These are phyloP conservation scores for Pseudogymnoascus sp. DNA, from an alignment of 2,329 filamentous ascomycete species.

Conservation along the genomic window DNA sequence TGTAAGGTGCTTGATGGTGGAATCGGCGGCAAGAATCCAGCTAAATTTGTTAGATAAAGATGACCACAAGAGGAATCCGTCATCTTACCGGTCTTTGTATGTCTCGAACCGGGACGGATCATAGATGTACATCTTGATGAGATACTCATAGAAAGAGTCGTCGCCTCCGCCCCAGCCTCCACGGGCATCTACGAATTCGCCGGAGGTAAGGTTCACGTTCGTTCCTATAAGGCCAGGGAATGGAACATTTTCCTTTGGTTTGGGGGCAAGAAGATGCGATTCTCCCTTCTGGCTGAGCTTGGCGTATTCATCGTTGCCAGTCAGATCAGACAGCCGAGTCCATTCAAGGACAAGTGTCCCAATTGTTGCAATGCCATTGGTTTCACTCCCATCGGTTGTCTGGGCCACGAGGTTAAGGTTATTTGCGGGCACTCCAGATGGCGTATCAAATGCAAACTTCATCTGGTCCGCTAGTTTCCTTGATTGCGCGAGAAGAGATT, in stretches of 20 bases:
- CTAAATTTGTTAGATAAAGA: constrained; percentile 38
- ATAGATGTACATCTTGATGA: constrained; percentile 87
- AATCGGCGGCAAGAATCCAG: constrained; percentile 70
- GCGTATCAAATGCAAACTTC: constrained; percentile 70
- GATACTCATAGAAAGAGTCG: constrained; percentile 82
- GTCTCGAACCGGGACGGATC: constrained; percentile 53
- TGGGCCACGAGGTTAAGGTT: constrained; percentile 52
- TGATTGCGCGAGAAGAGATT: constrained; percentile 59
- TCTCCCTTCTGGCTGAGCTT: constrained; percentile 60
- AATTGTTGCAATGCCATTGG: constrained; percentile 67
- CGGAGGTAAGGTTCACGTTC: constrained; percentile 55
- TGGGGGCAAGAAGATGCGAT: constrained; percentile 60
- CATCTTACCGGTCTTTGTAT: constrained; percentile 51
- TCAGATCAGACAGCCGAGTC: constrained; percentile 71
- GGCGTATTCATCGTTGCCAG: constrained; percentile 59
- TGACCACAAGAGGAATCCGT: not conserved
- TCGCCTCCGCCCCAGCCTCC: constrained; percentile 73
- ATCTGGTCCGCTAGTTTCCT: constrained; percentile 62
- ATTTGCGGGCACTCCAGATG: constrained; percentile 67
- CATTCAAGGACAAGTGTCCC: constrained; percentile 79
- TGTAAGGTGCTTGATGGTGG: constrained; percentile 62
- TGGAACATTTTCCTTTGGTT: constrained; percentile 56
- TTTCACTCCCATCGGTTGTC: constrained; percentile 41
- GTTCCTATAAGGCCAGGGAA: constrained; percentile 72
- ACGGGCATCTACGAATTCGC: constrained; percentile 55